These are phyloP conservation scores for Globisporangium abappressorium DNA, from an alignment of 352 stramenopile genomes.

Conservation along the genomic window DNA sequence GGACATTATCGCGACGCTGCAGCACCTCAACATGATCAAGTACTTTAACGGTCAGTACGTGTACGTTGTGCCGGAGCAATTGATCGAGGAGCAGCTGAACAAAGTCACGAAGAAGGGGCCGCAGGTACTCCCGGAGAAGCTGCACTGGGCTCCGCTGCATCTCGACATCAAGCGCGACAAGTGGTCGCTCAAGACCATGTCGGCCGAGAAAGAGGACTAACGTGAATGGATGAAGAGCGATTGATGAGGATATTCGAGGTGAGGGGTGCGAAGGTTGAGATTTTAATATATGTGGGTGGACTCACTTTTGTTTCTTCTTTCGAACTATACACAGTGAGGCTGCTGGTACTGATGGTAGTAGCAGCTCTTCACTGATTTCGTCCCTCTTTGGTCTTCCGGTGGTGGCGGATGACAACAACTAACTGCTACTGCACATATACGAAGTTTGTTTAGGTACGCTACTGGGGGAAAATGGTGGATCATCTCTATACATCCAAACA, in stretches of 20 bases:
- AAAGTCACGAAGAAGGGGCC: slow-evolving; percentile 79
- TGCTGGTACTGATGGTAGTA: not conserved
- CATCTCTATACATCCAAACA: slow-evolving; percentile 8
- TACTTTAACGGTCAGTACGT: slow-evolving; percentile 99
- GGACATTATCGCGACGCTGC: slow-evolving; percentile 98
- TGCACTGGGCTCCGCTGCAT: slow-evolving; percentile 81
- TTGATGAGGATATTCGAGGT: not conserved
- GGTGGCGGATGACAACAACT: not conserved
- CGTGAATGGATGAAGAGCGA: not conserved
- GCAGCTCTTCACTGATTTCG: slow-evolving; percentile 1
- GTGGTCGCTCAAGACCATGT: slow-evolving; percentile 80
- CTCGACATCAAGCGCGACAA: slow-evolving; percentile 86
- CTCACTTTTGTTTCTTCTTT: slow-evolving; percentile 1
- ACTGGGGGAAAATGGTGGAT: not conserved
- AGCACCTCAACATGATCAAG: slow-evolving; percentile 98
- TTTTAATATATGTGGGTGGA: slow-evolving; percentile 3
- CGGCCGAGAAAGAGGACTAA: slow-evolving; percentile 71
- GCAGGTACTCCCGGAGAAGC: slow-evolving; percentile 66
- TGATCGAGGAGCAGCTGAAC: slow-evolving; percentile 84
- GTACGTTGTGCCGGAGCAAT: slow-evolving; percentile 92
- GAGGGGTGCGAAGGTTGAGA: not conserved
- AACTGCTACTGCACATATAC: not conserved
- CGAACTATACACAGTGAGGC: not conserved
- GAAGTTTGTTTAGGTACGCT: not conserved
- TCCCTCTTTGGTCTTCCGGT: not conserved